Percentiles rank a stretch among this genome's conserved stretches.
phyloP scores from a whole-genome alignment of 192 early-diverging fungal genomes.

The Glomus cerebriforme region DNA sequence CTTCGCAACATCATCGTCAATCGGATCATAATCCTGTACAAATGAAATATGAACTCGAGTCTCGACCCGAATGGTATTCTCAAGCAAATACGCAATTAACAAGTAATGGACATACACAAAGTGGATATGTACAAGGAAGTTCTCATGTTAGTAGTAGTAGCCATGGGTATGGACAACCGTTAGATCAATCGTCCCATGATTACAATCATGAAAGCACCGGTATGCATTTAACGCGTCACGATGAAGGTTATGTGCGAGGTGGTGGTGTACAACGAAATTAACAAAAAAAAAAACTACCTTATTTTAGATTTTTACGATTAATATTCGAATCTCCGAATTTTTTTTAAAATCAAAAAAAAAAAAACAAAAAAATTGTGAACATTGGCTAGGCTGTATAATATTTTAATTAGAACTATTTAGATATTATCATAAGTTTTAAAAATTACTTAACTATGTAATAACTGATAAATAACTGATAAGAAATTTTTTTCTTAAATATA shows the following conservation, averaged over 20 bases:
- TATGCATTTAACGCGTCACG: conserved; percentile 13
- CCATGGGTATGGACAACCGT: background rate
- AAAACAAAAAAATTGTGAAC: background rate
- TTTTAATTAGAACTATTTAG: background rate
- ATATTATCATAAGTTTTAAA: background rate
- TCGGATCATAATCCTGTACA: conserved; percentile 6
- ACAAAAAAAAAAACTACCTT: background rate
- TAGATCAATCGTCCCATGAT: background rate
- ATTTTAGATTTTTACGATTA: background rate
- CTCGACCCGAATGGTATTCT: conserved; percentile 11
- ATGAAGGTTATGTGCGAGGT: background rate
- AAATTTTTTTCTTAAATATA: background rate
- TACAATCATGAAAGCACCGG: background rate
- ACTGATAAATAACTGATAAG: background rate
- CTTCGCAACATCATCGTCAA: conserved; percentile 3
- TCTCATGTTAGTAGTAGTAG: background rate
- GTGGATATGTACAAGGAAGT: background rate
- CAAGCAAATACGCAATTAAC: background rate
- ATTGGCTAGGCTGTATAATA: background rate
- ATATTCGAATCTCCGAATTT: background rate
- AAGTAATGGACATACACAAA: background rate
- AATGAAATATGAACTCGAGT: background rate
- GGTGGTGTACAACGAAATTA: conserved; percentile 13
- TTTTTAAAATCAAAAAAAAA: background rate
- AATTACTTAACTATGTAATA: background rate